Conservation (phyloP, 805 yeast genomes). For the Candida manassasensis region DNA sequence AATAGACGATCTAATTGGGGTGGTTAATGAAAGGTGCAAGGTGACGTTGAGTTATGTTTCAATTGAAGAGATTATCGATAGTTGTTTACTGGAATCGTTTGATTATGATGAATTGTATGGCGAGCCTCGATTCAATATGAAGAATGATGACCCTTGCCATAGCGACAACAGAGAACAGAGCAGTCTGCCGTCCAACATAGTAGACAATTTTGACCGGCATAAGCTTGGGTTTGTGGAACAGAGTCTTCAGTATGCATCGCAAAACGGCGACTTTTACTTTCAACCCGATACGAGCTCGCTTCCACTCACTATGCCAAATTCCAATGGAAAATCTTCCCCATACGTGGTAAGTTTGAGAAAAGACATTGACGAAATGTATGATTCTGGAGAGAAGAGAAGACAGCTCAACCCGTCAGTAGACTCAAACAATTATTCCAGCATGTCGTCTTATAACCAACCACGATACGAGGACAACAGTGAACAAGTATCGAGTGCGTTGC, state of each 20-base stretch:
- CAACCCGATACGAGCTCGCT: neutral
- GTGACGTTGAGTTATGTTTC: constrained; percentile 47
- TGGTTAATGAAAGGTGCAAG: constrained; percentile 41
- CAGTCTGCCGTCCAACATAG: neutral
- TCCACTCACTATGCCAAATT: neutral
- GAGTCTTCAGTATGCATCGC: neutral
- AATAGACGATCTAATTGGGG: constrained; percentile 47
- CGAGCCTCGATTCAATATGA: neutral
- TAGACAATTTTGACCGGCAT: neutral
- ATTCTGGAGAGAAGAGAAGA: neutral
- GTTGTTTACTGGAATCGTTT: constrained; percentile 47
- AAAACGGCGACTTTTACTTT: neutral
- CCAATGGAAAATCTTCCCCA: neutral
- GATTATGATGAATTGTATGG: constrained; percentile 6
- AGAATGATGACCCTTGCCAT: constrained; percentile 4
- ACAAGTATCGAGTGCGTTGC: neutral
- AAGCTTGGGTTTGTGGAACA: neutral
- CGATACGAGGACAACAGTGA: neutral
- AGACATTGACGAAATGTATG: neutral
- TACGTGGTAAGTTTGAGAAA: neutral
- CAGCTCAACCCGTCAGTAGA: neutral
- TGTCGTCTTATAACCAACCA: neutral
- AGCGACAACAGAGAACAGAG: constrained; percentile 3
- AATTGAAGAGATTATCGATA: constrained; percentile 56
- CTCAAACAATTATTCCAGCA: neutral